Evolutionary conservation across 2,329 filamentous ascomycete genomes (phyloP), one percentile per base, ranked within the genome.

Genomic region (Dactylellina parvicollis): DNA sequence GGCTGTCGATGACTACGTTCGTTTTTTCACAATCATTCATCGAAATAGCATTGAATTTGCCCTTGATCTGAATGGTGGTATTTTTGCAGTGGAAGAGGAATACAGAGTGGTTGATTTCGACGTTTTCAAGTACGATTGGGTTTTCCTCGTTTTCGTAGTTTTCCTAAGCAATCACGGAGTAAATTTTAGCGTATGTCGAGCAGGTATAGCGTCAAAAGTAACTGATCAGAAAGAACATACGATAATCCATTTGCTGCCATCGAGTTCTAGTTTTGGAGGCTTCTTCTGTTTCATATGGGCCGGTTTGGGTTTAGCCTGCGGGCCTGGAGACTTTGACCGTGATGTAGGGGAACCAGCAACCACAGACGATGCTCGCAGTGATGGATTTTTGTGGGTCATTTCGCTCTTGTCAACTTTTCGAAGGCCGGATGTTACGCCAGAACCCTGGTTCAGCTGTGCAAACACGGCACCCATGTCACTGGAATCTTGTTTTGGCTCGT

Each of bases 331-430:
- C 85, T 95, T 96, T 65, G 86, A 88, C 52, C 91, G 86, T 22
- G 79, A 78, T 36, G 83, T 79, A 20, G 85, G 86, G 26, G 81
- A 80, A 66, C 84, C 84, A 0, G 90, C 85, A 2, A 94, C 91
- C 1, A 87, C 86, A 10, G 91, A 90, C 73, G 84, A 84, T 22
- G 91, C 86, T 75, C 95, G 89, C 67, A 99, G 84, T 8, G 89
- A 87, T 12, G 95, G 95, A 82, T 99, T 99, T 84, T 98, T 98
- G 83, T 99, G 95, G 72, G 95, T 99, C 94, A 97, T 97, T 81
- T 98, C 86, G 60, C 91, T 95, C 79, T 89, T 90, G 82, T 97
- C 94, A 54, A 99, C 95, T 84, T 97, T 99, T 76, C 91, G 90
- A 34, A 99, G 85, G 30, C 91, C 89, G 76, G 91, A 88, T 2